Evolutionary conservation across 2,329 filamentous ascomycete genomes (phyloP), one percentile per base, ranked within the genome.

Genomic region (Metarhizium humberi): DNA sequence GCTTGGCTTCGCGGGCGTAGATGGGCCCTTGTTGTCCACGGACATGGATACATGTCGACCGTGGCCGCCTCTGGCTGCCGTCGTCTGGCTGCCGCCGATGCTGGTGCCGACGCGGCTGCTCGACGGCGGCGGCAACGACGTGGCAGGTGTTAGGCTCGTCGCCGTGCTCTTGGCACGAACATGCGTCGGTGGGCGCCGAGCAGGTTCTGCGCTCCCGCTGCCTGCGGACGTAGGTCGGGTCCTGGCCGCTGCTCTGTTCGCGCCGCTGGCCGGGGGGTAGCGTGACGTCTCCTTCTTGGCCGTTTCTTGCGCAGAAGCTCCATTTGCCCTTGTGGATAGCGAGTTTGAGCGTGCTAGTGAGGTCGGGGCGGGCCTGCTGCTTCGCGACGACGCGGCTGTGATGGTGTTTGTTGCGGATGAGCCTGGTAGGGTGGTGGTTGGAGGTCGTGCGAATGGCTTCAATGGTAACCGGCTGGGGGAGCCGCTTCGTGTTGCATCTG

Each of bases 401-500:
- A 11, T 42, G 29, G 57, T 59, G 25, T 54, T 57, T 18, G 55
- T 55, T 30, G 62, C 58, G 3, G 58, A 53, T 13, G 60, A 59
- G n/a, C 61, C 62, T 7, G 66, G 59, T 11, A 18, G 32, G 48
- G 8, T 30, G 29, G 51, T n/a, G 14, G 70, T 69, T 43, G 66
- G 61, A 20, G 67, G 67, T 45, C 71, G 66, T 29, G 69, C 65
- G 51, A 64, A 60, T 36, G 75, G 75, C 62, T 77, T 79, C 60
- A 76, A 64, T 43, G 78, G 78, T 36, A 81, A 68, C 43, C 78
- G 73, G 62, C 74, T 81, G 2, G 78, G 77, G 10, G 78, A 80
- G 18, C 60, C 63, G 60, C 66, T 73, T 55, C 73, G 69, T 30
- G 64, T 67, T 65, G 58, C 53, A 58, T 47, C n/a, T 5, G 20